phyloP scores from a whole-genome alignment of 345 rosid species.

The Acer campestre region DNA sequence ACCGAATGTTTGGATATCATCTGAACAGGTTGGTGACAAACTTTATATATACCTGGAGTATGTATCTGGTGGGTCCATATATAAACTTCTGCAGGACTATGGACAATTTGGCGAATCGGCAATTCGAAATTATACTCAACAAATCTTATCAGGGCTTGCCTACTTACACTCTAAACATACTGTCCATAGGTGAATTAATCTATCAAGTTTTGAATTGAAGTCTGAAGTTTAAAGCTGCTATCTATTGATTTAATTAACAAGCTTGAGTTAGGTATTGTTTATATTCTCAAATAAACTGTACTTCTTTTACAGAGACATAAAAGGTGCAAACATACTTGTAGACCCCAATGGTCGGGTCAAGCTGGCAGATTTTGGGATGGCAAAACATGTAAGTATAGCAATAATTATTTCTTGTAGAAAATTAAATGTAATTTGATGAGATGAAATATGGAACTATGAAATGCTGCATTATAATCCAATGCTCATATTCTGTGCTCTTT shows the following conservation, averaged over 20 bases:
- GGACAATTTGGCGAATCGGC: constrained; percentile 68
- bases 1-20: constrained; percentile 15
- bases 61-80: constrained; percentile 81
- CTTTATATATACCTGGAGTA: constrained; percentile 77
- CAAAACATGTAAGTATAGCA: constrained; percentile 68
- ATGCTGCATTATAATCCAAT: not conserved
- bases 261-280: not conserved
- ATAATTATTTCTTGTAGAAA: constrained; percentile 10
- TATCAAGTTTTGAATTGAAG: not conserved
- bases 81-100: constrained; percentile 79
- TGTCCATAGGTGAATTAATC: constrained; percentile 61
- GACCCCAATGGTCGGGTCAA: constrained; percentile 79
- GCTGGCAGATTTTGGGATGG: constrained; percentile 89
- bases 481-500: constrained; percentile 17
- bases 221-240: not conserved
- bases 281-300: constrained; percentile 8
- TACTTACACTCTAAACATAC: constrained; percentile 67
- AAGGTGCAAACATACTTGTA: constrained; percentile 82
- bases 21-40: constrained; percentile 58
- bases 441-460: constrained; percentile 1
- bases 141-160: constrained; percentile 75
- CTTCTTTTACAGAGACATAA: constrained; percentile 59
- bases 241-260: not conserved
- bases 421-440: not conserved
- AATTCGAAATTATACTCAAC: constrained; percentile 75